Evolutionary conservation across 768 basidiomycete genomes (phyloP).

Genomic region (Leccinum aurantiacum): DNA sequence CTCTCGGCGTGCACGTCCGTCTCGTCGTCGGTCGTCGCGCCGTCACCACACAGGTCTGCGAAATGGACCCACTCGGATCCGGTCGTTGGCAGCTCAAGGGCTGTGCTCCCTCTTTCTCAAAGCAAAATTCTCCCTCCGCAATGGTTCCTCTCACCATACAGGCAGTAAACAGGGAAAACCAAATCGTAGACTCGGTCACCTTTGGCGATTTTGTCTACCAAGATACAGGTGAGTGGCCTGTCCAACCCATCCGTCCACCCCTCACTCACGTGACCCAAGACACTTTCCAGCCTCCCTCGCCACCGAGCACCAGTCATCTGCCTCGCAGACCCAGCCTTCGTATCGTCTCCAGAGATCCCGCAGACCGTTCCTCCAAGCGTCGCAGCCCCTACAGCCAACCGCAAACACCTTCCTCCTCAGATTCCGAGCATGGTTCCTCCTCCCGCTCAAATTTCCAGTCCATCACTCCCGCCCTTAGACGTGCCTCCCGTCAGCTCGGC

Average conservation of each 20-base stretch:
- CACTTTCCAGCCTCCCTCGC: not conserved
- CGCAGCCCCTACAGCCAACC: constrained; percentile 40
- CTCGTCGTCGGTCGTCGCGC: constrained; percentile 72
- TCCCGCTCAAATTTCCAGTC: constrained; percentile 16
- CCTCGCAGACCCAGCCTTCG: constrained; percentile 29
- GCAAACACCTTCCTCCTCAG: constrained; percentile 43
- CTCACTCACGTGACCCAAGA: constrained; percentile 16
- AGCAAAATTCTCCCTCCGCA: constrained; percentile 36
- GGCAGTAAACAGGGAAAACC: constrained; percentile 54
- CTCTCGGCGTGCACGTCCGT: constrained; percentile 54
- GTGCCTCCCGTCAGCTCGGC: constrained; percentile 23
- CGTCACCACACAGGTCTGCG: constrained; percentile 63
- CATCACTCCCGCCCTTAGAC: constrained; percentile 20
- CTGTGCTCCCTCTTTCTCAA: constrained; percentile 53
- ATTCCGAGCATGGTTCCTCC: constrained; percentile 36
- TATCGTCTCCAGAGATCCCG: constrained; percentile 24
- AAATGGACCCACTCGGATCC: constrained; percentile 45
- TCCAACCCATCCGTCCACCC: not conserved
- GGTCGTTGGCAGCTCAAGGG: constrained; percentile 68
- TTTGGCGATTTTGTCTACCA: constrained; percentile 75
- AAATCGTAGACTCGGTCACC: constrained; percentile 58
- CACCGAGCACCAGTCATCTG: constrained; percentile 1
- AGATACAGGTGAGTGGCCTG: constrained; percentile 39
- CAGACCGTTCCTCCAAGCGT: constrained; percentile 35
- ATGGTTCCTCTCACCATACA: constrained; percentile 61